Evolutionary conservation across 1,284 basidiomycete genomes (phyloP).

Genomic region (Sphaerobolus stellatus): DNA sequence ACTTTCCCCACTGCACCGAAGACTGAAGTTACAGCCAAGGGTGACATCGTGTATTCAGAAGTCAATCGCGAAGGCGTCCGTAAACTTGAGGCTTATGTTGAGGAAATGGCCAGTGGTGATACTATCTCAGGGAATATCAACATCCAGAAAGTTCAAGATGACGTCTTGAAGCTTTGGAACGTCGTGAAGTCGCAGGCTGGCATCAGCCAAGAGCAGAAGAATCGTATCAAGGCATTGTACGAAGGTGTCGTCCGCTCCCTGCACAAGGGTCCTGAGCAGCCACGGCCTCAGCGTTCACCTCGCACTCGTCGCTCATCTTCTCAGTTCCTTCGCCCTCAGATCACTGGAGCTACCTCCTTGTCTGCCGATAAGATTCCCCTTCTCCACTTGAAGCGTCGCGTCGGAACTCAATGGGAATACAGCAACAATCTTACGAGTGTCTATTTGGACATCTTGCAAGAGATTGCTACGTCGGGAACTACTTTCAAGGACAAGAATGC

Average conservation of each 20-base stretch:
- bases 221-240: constrained; percentile 95
- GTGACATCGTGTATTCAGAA: constrained; percentile 93
- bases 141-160: constrained; percentile 95
- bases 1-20: constrained; percentile 98
- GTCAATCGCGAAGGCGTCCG: constrained; percentile 94
- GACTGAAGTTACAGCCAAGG: constrained; percentile 90
- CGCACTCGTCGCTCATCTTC: constrained; percentile 86
- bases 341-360: constrained; percentile 73
- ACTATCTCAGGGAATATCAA: constrained; percentile 80
- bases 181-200: constrained; percentile 96
- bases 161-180: constrained; percentile 95
- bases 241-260: constrained; percentile 90
- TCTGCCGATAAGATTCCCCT: constrained; percentile 91
- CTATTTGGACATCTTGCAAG: constrained; percentile 94
- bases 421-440: constrained; percentile 94
- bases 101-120: constrained; percentile 97
- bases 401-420: constrained; percentile 95
- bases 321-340: constrained; percentile 90
- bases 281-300: constrained; percentile 50
- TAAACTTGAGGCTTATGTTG: constrained; percentile 96
- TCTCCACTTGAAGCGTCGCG: constrained; percentile 95
- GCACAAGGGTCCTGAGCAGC: constrained; percentile 64
- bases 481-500: constrained; percentile 99
- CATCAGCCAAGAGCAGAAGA: constrained; percentile 96
- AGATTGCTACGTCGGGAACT: constrained; percentile 97